These are phyloP conservation scores for Hericium rajendrae DNA, from an alignment of 768 basidiomycete genomes.

Conservation along the genomic window DNA sequence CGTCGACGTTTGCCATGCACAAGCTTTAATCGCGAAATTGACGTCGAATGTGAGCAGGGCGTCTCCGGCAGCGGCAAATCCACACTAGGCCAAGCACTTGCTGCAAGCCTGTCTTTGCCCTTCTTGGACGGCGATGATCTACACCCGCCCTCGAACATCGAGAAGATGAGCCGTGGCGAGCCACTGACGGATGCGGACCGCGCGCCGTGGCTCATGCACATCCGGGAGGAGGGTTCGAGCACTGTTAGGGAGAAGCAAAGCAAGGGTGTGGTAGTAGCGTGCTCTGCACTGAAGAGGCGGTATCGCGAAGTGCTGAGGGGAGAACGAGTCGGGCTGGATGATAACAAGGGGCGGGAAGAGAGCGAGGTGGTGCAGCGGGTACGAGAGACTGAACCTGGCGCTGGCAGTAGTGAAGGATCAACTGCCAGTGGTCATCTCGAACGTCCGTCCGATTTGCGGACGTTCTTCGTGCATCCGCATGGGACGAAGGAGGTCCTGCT, in stretches of 20 bases:
- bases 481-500: constrained; percentile 45
- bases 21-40: not conserved
- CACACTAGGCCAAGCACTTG: constrained; percentile 56
- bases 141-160: constrained; percentile 72
- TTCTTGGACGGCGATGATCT: constrained; percentile 88
- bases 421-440: constrained; percentile 20
- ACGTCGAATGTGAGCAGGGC: constrained; percentile 33
- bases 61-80: constrained; percentile 68
- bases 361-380: not conserved
- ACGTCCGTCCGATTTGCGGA: constrained; percentile 30
- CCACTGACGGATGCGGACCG: constrained; percentile 79
- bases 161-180: constrained; percentile 74
- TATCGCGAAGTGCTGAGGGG: constrained; percentile 84
- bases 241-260: constrained; percentile 36
- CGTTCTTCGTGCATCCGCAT: constrained; percentile 76
- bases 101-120: constrained; percentile 47
- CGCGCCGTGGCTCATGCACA: constrained; percentile 71
- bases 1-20: not conserved
- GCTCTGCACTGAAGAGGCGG: constrained; percentile 71
- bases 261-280: constrained; percentile 69
- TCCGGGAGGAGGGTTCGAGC: constrained; percentile 55
- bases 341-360: not conserved
- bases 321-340: not conserved
- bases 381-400: constrained; percentile 10
- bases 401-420: constrained; percentile 17